Evolutionary conservation across 78 protist genomes (phyloP).

Genomic region (Salpingoeca rosetta): DNA sequence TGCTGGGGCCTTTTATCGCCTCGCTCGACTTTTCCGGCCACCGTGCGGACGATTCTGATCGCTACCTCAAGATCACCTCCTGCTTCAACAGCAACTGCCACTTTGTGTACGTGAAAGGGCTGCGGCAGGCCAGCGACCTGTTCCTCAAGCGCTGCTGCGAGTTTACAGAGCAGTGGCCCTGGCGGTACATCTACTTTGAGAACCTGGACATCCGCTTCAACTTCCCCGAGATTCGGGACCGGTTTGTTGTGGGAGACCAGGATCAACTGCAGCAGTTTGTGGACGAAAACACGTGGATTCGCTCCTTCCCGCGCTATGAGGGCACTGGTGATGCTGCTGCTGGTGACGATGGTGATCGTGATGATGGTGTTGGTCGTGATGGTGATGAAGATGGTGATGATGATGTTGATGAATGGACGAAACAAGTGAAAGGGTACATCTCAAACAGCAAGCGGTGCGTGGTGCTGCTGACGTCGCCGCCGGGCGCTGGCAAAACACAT

Average conservation of each 20-base stretch:
- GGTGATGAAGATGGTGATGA: background rate
- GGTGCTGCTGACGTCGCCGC: background rate
- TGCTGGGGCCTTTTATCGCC: background rate
- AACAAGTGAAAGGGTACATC: background rate
- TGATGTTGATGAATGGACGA: background rate
- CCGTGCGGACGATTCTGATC: background rate
- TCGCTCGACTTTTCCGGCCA: background rate
- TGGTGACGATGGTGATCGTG: background rate
- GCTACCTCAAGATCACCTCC: background rate
- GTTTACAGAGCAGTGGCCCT: background rate
- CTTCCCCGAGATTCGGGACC: background rate
- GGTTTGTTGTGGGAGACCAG: too few species aligned
- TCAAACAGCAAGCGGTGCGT: background rate
- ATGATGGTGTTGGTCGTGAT: background rate
- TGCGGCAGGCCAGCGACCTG: background rate
- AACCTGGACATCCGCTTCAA: background rate
- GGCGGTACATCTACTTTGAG: background rate
- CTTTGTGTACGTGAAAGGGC: background rate
- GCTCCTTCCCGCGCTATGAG: background rate
- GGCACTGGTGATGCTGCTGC: too few species aligned
- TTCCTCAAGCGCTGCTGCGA: background rate
- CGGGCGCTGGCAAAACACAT: background rate
- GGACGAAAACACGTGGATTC: background rate
- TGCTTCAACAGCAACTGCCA: background rate
- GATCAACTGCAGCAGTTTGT: background rate